Percentiles rank a stretch among this genome's conserved stretches.
Evolutionary conservation across 208 protist genomes (phyloP).

Genomic region (Leishmania mexicana): DNA sequence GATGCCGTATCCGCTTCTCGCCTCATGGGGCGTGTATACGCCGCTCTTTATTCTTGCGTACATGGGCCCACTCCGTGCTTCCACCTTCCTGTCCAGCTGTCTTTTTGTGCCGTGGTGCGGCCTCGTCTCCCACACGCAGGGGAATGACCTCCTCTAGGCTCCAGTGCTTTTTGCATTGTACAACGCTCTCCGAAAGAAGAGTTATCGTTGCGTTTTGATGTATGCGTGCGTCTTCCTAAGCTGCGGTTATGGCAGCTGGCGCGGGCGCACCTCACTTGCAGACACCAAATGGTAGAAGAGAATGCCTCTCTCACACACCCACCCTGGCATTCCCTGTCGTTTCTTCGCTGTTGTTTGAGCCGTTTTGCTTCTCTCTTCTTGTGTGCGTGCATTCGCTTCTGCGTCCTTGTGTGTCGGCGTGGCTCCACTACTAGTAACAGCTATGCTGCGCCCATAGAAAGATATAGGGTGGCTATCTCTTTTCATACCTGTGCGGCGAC

Average conservation of each 20-base stretch:
- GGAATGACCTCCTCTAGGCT: conserved; percentile 43
- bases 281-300: not conserved
- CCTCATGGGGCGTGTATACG: conserved; percentile 70
- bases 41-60: conserved; percentile 56
- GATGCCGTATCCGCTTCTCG: conserved; percentile 69
- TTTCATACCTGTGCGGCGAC: not conserved
- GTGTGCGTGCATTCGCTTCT: not conserved
- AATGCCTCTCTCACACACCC: not conserved
- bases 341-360: not conserved
- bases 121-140: conserved; percentile 51
- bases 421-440: not conserved
- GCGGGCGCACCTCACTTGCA: not conserved
- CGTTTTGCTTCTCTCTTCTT: not conserved
- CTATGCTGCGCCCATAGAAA: not conserved
- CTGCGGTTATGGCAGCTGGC: not conserved
- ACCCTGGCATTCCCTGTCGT: not conserved
- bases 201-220: not conserved
- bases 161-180: too few species aligned
- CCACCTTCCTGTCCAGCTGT: conserved; percentile 17
- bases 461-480: not conserved
- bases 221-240: not conserved
- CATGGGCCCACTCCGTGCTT: conserved; percentile 32
- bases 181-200: not conserved
- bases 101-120: conserved; percentile 67
- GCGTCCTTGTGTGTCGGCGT: not conserved